phyloP scores from a whole-genome alignment of 164 flowering plant species.

The Stephania yunnanensis region DNA sequence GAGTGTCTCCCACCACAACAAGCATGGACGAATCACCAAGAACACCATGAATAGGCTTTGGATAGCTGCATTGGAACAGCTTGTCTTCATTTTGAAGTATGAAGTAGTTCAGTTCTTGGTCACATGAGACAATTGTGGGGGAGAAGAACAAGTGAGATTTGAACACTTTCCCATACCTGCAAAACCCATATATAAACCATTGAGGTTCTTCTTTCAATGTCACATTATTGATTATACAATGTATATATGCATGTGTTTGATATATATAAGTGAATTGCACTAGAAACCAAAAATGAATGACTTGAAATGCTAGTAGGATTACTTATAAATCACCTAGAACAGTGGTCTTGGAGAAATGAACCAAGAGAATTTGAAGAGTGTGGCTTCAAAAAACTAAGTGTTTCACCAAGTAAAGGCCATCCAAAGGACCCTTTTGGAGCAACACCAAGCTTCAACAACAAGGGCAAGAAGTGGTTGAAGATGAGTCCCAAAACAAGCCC shows the following conservation, averaged over 20 bases:
- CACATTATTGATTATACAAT: too few species aligned
- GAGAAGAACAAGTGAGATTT: constrained; percentile 53
- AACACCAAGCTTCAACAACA: constrained; percentile 27
- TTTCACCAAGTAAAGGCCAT: constrained; percentile 67
- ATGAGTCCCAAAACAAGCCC: constrained; percentile 25
- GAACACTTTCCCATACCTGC: constrained; percentile 74
- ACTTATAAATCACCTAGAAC: constrained; percentile 28
- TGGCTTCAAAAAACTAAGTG: constrained; percentile 45
- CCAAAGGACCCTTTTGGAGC: constrained; percentile 48
- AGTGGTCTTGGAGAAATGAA: constrained; percentile 39
- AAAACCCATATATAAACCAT: constrained; percentile 4
- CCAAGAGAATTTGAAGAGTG: constrained; percentile 52
- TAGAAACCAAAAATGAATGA: not conserved
- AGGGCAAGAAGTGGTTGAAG: constrained; percentile 43
- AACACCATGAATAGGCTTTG: constrained; percentile 53
- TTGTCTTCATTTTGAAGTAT: constrained; percentile 67
- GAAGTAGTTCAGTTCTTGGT: constrained; percentile 52
- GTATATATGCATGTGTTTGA: too few species aligned
- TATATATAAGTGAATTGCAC: not conserved
- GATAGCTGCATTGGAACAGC: constrained; percentile 57
- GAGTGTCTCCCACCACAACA: constrained; percentile 55
- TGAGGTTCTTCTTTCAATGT: too few species aligned
- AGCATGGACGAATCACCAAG: constrained; percentile 59
- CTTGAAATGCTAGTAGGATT: not conserved
- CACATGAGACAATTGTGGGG: constrained; percentile 63